These are phyloP conservation scores for Backusella morwellensis DNA, from an alignment of 192 early-diverging fungal species.

Conservation along the genomic window DNA sequence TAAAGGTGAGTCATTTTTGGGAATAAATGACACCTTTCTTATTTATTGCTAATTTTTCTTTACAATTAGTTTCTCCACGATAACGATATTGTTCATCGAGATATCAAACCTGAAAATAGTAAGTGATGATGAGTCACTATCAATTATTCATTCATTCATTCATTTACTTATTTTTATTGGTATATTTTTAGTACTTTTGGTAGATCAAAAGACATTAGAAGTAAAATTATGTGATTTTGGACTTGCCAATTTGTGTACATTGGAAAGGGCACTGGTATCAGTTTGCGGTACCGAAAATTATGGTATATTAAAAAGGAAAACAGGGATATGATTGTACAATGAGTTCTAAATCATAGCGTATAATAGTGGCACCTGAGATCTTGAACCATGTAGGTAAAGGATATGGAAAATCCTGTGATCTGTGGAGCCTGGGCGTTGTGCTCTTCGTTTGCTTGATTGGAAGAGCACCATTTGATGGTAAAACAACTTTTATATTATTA, in stretches of 20 bases:
- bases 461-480: conserved; percentile 75
- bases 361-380: background rate
- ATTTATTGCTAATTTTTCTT: background rate
- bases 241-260: conserved; percentile 58
- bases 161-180: background rate
- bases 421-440: conserved; percentile 96
- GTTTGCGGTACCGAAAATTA: conserved; percentile 89
- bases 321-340: background rate
- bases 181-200: conserved; percentile 37
- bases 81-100: conserved; percentile 83
- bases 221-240: conserved; percentile 96
- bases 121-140: background rate
- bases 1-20: conserved; percentile 40
- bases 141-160: background rate
- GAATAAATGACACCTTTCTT: background rate
- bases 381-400: background rate
- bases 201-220: conserved; percentile 44
- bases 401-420: conserved; percentile 46
- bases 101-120: conserved; percentile 83
- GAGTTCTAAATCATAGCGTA: conserved; percentile 30
- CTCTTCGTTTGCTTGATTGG: conserved; percentile 90
- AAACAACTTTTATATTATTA: background rate
- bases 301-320: conserved; percentile 26
- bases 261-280: conserved; percentile 31
- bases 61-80: conserved; percentile 73